A percentile compares a stretch with the other conserved stretches of the same genome.
Conservation (phyloP, 2,329 filamentous ascomycete genomes). For the Colletotrichum zoysiae region DNA sequence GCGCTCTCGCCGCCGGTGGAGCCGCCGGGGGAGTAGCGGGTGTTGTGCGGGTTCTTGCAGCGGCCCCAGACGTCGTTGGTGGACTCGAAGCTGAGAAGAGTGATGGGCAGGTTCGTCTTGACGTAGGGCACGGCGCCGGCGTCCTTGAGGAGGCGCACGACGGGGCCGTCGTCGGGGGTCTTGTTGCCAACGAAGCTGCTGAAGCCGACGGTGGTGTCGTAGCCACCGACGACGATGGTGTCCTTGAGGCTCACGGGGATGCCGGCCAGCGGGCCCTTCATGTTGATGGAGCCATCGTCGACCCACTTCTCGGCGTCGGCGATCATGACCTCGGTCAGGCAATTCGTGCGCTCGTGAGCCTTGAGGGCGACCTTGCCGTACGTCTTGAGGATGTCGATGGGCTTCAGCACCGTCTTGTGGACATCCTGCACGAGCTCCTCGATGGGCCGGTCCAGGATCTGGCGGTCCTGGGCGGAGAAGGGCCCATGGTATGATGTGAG, state of each 20-base stretch:
- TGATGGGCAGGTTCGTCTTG: constrained; percentile 92
- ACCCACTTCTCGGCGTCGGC: constrained; percentile 82
- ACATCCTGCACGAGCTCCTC: constrained; percentile 83
- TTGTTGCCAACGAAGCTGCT: constrained; percentile 79
- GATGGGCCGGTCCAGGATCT: constrained; percentile 80
- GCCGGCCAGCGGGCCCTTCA: constrained; percentile 86
- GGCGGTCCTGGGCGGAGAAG: constrained; percentile 73
- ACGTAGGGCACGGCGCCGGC: constrained; percentile 91
- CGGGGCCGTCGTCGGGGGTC: constrained; percentile 74
- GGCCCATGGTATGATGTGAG: constrained; percentile 75
- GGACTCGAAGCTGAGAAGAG: constrained; percentile 87
- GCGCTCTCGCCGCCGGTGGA: constrained; percentile 90
- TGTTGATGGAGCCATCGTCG: constrained; percentile 69
- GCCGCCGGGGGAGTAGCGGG: constrained; percentile 87
- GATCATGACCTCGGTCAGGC: constrained; percentile 88
- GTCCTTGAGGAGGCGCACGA: constrained; percentile 84
- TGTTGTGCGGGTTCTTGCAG: constrained; percentile 84
- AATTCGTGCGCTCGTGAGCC: constrained; percentile 90
- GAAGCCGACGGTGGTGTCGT: constrained; percentile 86
- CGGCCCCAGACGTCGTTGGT: constrained; percentile 84
- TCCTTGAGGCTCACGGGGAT: constrained; percentile 90
- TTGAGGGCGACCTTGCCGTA: constrained; percentile 89
- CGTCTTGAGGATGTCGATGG: constrained; percentile 81
- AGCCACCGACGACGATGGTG: constrained; percentile 82
- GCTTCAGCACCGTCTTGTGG: constrained; percentile 73